phyloP scores from a whole-genome alignment of 2,329 filamentous ascomycete genomes.

The Aurifilum marmelostoma region DNA sequence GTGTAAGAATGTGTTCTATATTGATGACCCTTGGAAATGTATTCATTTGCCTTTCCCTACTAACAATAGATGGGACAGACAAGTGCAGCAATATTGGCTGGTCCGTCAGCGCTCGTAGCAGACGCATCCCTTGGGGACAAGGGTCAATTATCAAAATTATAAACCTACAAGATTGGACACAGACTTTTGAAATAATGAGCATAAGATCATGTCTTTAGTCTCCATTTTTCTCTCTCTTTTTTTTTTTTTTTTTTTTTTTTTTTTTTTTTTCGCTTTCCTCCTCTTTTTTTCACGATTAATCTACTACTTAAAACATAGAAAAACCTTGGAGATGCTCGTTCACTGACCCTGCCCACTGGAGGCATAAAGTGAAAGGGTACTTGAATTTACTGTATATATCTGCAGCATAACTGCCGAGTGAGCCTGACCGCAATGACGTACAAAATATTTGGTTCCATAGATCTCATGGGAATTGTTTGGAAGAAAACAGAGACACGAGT shows the following conservation, averaged over 20 bases:
- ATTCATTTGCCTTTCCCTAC: background rate
- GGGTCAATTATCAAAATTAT: background rate
- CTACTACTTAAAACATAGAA: too few relatives aligned
- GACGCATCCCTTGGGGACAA: background rate
- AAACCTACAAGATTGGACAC: background rate
- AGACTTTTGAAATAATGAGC: background rate
- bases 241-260: background rate
- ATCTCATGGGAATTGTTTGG: too few relatives aligned
- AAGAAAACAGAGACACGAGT: too few relatives aligned
- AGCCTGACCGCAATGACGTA: too few relatives aligned
- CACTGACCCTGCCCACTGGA: too few relatives aligned
- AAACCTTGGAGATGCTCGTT: background rate
- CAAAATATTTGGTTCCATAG: too few relatives aligned
- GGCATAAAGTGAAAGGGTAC: too few relatives aligned
- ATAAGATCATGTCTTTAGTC: background rate
- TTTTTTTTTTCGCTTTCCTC: background rate
- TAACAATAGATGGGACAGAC: background rate
- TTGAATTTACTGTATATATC: too few relatives aligned
- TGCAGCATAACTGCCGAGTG: too few relatives aligned
- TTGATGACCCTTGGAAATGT: too few relatives aligned
- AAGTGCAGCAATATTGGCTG: slow-evolving; percentile 2
- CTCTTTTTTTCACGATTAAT: background rate
- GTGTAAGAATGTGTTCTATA: slow-evolving; percentile 29
- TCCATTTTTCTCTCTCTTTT: background rate
- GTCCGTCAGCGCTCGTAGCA: background rate